phyloP scores from a whole-genome alignment of 2,329 filamentous ascomycete species.

The Aspergillus fumigatus region DNA sequence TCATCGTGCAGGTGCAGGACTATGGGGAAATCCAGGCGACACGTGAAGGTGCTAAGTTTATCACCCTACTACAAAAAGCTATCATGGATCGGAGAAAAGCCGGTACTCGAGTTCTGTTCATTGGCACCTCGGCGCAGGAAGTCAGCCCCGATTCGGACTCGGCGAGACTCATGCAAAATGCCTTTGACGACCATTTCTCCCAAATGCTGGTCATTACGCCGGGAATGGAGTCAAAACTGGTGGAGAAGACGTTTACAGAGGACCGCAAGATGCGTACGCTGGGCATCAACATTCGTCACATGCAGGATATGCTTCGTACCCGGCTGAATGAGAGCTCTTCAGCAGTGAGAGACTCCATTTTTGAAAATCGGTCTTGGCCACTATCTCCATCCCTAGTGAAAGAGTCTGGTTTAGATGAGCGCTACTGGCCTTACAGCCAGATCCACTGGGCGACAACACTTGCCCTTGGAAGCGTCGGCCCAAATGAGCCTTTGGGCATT shows the following conservation, averaged over 20 bases:
- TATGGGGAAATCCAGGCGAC: conserved; percentile 72
- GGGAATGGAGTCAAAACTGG: conserved; percentile 34
- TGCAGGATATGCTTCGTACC: conserved; percentile 57
- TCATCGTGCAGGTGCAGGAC: conserved; percentile 77
- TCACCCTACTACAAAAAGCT: conserved; percentile 64
- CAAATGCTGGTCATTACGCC: conserved; percentile 54
- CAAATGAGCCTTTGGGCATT: conserved; percentile 38
- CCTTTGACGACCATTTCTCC: conserved; percentile 44
- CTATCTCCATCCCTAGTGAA: conserved; percentile 24
- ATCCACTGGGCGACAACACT: conserved; percentile 57
- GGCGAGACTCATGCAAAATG: conserved; percentile 45
- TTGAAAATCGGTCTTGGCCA: conserved; percentile 27
- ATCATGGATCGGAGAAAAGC: conserved; percentile 68
- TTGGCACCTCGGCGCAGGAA: conserved; percentile 68
- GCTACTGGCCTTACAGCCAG: conserved; percentile 56
- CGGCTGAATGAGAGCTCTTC: conserved; percentile 30
- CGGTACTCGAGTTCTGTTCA: conserved; percentile 67
- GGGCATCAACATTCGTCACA: conserved; percentile 61
- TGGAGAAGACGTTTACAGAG: conserved; percentile 41
- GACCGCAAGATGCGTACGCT: conserved; percentile 47
- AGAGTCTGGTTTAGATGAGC: conserved; percentile 44
- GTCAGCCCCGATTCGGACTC: conserved; percentile 36
- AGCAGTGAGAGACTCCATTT: conserved; percentile 30
- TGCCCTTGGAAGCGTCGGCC: conserved; percentile 47
- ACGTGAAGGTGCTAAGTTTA: conserved; percentile 62